These are phyloP conservation scores for Penstemon eatonii DNA, from an alignment of 257 asterid genomes.

Conservation along the genomic window DNA sequence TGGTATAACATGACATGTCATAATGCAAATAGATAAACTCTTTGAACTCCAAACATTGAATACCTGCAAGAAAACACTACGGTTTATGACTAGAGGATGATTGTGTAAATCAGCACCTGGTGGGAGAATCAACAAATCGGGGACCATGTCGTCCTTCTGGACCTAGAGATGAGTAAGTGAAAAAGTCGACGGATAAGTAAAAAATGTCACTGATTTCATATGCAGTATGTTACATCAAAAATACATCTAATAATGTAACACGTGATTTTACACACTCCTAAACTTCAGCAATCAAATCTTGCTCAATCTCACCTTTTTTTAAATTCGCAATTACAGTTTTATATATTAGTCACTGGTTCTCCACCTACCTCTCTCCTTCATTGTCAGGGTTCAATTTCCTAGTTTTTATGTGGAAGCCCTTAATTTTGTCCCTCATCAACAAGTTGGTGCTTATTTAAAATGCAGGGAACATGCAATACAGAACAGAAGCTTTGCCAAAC, in stretches of 20 bases:
- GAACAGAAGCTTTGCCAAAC: not conserved
- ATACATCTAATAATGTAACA: not conserved
- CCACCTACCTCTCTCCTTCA: not conserved
- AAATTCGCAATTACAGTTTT: not conserved
- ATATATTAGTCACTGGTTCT: not conserved
- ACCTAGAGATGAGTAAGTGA: conserved; percentile 47
- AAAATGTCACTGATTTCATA: not conserved
- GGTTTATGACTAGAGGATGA: conserved; percentile 73
- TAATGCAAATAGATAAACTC: not conserved
- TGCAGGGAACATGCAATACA: not conserved
- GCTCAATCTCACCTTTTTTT: not conserved
- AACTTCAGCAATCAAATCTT: not conserved
- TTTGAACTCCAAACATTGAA: not conserved
- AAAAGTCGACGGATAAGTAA: not conserved
- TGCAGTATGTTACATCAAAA: not conserved
- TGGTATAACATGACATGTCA: not conserved
- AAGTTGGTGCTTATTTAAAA: not conserved
- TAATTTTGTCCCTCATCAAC: not conserved
- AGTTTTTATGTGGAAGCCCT: not conserved
- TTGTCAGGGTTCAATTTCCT: not conserved
- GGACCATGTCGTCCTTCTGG: conserved; percentile 68
- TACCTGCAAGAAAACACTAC: conserved; percentile 86
- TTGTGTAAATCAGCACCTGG: conserved; percentile 88
- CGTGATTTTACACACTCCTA: not conserved
- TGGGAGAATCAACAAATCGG: conserved; percentile 73